Conservation (phyloP, 768 basidiomycete species). For the Serendipita vermifera region DNA sequence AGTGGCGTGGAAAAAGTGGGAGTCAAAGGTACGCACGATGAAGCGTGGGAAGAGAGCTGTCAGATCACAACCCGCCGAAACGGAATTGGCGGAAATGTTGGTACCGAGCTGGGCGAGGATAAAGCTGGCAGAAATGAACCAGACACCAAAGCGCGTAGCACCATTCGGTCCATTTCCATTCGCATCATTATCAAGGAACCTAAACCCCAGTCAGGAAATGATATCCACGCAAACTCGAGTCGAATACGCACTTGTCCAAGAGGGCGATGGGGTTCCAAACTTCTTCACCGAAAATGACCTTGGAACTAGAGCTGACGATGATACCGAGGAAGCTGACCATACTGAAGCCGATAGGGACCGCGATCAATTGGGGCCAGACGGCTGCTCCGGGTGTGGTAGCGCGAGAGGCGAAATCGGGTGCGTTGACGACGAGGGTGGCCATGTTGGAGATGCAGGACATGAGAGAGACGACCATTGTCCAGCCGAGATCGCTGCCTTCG, state of each 20-base stretch:
- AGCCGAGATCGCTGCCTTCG: constrained; percentile 54
- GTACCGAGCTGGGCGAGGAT: constrained; percentile 65
- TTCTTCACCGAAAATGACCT: constrained; percentile 60
- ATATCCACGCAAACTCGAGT: background rate
- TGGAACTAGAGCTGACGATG: constrained; percentile 65
- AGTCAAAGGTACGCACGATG: constrained; percentile 35
- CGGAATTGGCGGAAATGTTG: constrained; percentile 71
- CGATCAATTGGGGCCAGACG: constrained; percentile 50
- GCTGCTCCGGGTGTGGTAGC: constrained; percentile 37
- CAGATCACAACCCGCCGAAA: constrained; percentile 72
- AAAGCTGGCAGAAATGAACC: constrained; percentile 69
- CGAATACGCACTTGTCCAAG: constrained; percentile 43
- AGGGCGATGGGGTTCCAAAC: constrained; percentile 72
- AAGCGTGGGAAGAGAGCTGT: constrained; percentile 66
- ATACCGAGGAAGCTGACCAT: constrained; percentile 70
- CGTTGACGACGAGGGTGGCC: constrained; percentile 40
- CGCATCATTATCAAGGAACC: background rate
- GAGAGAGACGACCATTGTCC: constrained; percentile 59
- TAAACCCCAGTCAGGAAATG: background rate
- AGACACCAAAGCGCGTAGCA: constrained; percentile 30
- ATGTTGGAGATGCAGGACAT: constrained; percentile 74
- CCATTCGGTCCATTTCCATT: background rate
- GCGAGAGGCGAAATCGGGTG: constrained; percentile 57
- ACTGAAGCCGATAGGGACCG: constrained; percentile 60
- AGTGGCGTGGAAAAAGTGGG: constrained; percentile 8